A percentile compares a stretch with the other conserved stretches of the same genome.
phyloP scores from a whole-genome alignment of 2,329 filamentous ascomycete species.

The Sporothrix mexicana region DNA sequence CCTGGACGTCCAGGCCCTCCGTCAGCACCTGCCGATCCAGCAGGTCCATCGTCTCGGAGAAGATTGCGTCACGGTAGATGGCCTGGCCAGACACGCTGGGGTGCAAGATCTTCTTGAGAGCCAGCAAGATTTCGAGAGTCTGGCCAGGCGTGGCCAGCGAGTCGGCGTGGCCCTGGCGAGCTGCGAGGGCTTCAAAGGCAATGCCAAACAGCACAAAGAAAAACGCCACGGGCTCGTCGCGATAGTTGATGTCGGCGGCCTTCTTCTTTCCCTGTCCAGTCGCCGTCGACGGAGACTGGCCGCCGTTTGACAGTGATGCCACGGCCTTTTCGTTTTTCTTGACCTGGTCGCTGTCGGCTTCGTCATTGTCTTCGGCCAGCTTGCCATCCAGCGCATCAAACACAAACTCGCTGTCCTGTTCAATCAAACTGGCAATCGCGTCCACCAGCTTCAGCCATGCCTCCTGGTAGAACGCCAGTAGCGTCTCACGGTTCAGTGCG shows the following conservation, averaged over 20 bases:
- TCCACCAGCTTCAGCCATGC: conserved; percentile 97
- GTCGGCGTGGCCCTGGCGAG: conserved; percentile 70
- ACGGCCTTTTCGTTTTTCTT: conserved; percentile 6
- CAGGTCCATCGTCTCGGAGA: conserved; percentile 95
- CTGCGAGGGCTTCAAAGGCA: conserved; percentile 92
- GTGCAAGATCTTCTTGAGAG: conserved; percentile 91
- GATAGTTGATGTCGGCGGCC: conserved; percentile 85
- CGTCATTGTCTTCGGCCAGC: conserved; percentile 50
- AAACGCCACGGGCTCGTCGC: conserved; percentile 96
- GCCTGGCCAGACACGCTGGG: conserved; percentile 95
- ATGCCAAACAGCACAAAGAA: conserved; percentile 98
- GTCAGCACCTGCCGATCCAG: conserved; percentile 91
- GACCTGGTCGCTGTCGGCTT: conserved; percentile 4
- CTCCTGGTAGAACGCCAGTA: conserved; percentile 95
- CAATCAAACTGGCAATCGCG: conserved; percentile 94
- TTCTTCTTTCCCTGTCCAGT: conserved; percentile 51
- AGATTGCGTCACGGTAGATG: conserved; percentile 94
- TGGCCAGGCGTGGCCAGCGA: conserved; percentile 76
- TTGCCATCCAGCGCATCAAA: conserved; percentile 96
- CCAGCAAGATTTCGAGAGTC: conserved; percentile 81
- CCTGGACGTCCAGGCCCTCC: conserved; percentile 85
- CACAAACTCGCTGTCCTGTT: conserved; percentile 96
- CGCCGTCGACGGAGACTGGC: conserved; percentile 53
- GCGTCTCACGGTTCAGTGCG: conserved; percentile 89
- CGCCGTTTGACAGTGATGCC: conserved; percentile 18